These are phyloP conservation scores for Biscogniauxia marginata DNA, from an alignment of 2,329 filamentous ascomycete species.

Conservation along the genomic window DNA sequence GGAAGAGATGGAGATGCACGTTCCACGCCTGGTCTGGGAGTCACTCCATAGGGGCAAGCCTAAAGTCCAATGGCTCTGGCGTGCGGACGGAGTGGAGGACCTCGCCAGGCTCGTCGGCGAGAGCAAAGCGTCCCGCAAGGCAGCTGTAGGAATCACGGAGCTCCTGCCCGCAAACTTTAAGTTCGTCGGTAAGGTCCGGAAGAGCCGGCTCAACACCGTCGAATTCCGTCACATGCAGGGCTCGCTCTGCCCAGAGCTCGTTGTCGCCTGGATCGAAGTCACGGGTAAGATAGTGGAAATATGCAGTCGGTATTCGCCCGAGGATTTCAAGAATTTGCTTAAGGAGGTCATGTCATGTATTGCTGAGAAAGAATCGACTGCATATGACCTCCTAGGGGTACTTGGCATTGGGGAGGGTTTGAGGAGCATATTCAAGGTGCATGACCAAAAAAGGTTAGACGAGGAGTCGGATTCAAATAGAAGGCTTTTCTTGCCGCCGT, in stretches of 20 bases:
- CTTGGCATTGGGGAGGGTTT: conserved; percentile 4
- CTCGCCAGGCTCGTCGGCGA: conserved; percentile 16
- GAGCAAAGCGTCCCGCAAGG: conserved; percentile 8
- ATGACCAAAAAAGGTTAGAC: conserved; percentile 10
- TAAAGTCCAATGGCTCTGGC: conserved; percentile 20
- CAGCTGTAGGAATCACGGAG: conserved; percentile 11
- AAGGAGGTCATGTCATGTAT: conserved; percentile 1
- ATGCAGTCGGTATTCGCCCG: conserved; percentile 6
- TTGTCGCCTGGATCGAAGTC: conserved; percentile 13
- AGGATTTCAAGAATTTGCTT: conserved; percentile 5
- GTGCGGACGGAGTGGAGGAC: conserved; percentile 10
- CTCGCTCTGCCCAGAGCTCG: conserved; percentile 11
- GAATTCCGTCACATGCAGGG: conserved; percentile 20
- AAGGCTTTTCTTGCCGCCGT: conserved; percentile 7
- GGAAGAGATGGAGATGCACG: conserved; percentile 13
- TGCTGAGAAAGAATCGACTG: not conserved
- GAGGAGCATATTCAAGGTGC: not conserved
- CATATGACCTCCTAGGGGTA: conserved; percentile 2
- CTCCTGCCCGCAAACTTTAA: conserved; percentile 9
- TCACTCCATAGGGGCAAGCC: conserved; percentile 6
- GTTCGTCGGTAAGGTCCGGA: conserved; percentile 14
- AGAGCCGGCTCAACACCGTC: conserved; percentile 14
- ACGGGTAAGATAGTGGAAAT: conserved; percentile 11
- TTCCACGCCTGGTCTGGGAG: conserved; percentile 3
- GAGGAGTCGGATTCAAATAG: conserved; percentile 9